Conservation (phyloP, 2,329 filamentous ascomycete species). For the Septoria linicola region DNA sequence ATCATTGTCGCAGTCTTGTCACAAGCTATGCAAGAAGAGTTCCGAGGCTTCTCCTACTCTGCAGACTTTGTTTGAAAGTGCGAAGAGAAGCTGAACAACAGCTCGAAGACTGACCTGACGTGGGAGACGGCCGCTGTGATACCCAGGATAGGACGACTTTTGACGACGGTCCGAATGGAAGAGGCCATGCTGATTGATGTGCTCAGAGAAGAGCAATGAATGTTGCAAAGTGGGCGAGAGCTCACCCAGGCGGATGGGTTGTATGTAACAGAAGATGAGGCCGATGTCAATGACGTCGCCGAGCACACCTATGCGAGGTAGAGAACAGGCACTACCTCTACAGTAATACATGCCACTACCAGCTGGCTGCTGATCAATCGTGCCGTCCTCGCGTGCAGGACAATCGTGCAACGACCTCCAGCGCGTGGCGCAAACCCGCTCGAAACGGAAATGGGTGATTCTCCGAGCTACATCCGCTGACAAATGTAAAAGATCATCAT, state of each 20-base stretch:
- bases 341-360: constrained; percentile 3
- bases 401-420: too few relatives aligned
- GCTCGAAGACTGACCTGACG: neutral
- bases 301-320: constrained; percentile 2
- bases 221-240: neutral
- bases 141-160: neutral
- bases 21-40: constrained; percentile 99
- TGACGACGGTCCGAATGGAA: too few relatives aligned
- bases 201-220: neutral
- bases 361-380: neutral
- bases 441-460: too few relatives aligned
- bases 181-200: too few relatives aligned
- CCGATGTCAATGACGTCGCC: constrained; percentile 1
- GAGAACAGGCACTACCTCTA: constrained; percentile 7
- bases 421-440: too few relatives aligned
- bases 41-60: constrained; percentile 97
- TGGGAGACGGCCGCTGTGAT: constrained; percentile 3
- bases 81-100: constrained; percentile 2
- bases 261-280: neutral
- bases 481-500: too few relatives aligned
- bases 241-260: neutral
- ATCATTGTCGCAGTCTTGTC: constrained; percentile 68
- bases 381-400: neutral
- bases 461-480: too few relatives aligned
- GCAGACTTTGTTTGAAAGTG: constrained; percentile 72